A percentile compares a stretch with the other conserved stretches of the same genome.
phyloP scores from a whole-genome alignment of 495 filamentous ascomycete genomes.

The Letharia columbiana region DNA sequence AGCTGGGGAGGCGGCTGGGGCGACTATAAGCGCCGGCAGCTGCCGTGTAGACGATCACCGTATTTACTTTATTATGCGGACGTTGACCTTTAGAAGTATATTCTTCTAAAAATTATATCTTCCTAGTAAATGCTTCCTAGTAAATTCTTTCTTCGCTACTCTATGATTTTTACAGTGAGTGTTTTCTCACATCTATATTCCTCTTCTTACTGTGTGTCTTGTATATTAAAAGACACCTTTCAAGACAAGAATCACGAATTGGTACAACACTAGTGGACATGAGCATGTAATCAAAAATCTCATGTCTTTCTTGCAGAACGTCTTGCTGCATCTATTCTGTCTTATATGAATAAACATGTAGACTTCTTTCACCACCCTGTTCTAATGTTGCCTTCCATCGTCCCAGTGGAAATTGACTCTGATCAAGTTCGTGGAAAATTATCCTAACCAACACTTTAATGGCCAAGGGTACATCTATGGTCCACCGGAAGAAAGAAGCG shows the following conservation, averaged over 20 bases:
- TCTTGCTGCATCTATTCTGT: neutral
- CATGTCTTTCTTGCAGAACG: neutral
- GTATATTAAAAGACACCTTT: neutral
- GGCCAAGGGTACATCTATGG: no score
- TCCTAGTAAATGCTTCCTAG: no score
- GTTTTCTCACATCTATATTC: neutral
- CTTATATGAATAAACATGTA: neutral
- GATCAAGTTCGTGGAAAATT: neutral
- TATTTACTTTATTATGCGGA: no score
- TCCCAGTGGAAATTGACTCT: neutral
- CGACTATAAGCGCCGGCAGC: slow-evolving; percentile 4
- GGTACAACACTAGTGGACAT: neutral
- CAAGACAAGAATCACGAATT: neutral
- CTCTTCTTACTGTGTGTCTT: neutral
- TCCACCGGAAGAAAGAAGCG: no score
- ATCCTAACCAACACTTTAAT: no score
- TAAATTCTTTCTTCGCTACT: neutral
- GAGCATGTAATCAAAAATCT: neutral
- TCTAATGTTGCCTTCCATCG: neutral
- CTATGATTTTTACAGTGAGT: neutral
- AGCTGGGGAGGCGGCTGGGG: slow-evolving; percentile 4
- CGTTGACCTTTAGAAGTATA: no score
- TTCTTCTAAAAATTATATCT: no score
- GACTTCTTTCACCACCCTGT: neutral
- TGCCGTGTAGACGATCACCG: neutral